Base-by-base conservation (phyloP, 2,329 filamentous ascomycete species). In the Blumeria hordei region DNA sequence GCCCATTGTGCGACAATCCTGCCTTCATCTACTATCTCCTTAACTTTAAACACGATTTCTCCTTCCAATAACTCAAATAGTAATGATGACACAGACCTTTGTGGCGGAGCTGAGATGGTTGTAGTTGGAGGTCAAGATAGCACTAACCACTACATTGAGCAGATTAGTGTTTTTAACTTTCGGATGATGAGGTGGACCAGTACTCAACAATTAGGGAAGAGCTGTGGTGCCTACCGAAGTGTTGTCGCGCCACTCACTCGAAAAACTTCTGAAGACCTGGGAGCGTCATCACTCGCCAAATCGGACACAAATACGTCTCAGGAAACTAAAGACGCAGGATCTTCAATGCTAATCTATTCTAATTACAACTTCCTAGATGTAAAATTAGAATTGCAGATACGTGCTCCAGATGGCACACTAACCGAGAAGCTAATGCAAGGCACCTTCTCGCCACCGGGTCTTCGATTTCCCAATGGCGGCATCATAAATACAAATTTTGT, bases 331-430 rank as follows among this genome's bases (percentile, higher is more conserved):
- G 77, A 81, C 53, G 67, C 74, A 0, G 77, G 76, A 6, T 78
- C 77, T 1, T 81, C 79, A 1, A 95, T 96, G 88, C 75, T 98
- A 58, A 93, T 98, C 49, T 98, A 98, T 67, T 96, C 90, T 28
- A 98, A 98, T 66, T 98, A 98, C 69, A 96, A 98, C 68, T 98
- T 98, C 64, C 68, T 98, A 55, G 90, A 98, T 62, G 92, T 98
- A 60, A 96, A 94, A 66, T 72, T 98, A 28, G 92, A 98, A 67
- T 72, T 98, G 39, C 92, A 96, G 67, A 79, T 98, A 51, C 79
- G 92, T 54, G 74, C 84, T 8, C 78, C 86, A 1, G 88, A 96
- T 65, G 90, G 92, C 34, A 80, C 79, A 0, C 70, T 98, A 54
- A 77, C 80, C 0, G 92, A 98, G 67, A 88, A 85, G 68, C 78